These are phyloP conservation scores for Scedosporium dehoogii DNA, from an alignment of 2,329 filamentous ascomycete species.

Conservation along the genomic window DNA sequence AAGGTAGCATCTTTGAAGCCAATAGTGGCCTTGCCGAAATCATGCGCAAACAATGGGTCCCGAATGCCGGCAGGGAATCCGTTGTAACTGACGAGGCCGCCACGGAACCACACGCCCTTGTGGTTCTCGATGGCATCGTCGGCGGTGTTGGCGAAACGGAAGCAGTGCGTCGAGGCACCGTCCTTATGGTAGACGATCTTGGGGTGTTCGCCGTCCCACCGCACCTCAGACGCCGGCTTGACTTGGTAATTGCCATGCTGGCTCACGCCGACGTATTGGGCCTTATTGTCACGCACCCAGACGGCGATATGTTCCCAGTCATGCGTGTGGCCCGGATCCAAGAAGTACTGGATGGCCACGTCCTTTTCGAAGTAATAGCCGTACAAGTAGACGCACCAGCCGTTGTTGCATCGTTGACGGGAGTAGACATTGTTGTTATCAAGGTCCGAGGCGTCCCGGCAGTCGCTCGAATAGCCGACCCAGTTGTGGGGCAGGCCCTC, in stretches of 20 bases:
- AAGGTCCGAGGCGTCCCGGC: constrained; percentile 23
- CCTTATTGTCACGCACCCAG: constrained; percentile 18
- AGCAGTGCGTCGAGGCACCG: constrained; percentile 21
- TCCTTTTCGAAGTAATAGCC: constrained; percentile 39
- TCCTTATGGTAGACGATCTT: constrained; percentile 31
- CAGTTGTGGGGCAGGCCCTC: constrained; percentile 20
- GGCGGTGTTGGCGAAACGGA: constrained; percentile 19
- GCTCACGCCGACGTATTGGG: constrained; percentile 20
- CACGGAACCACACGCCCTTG: constrained; percentile 23
- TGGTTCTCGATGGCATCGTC: constrained; percentile 22
- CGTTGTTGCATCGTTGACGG: constrained; percentile 31
- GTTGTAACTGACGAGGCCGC: constrained; percentile 19
- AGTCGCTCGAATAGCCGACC: constrained; percentile 17
- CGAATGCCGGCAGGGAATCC: constrained; percentile 17
- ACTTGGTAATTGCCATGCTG: constrained; percentile 22
- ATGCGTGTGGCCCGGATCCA: constrained; percentile 25
- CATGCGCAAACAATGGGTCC: constrained; percentile 8
- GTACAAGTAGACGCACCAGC: constrained; percentile 33
- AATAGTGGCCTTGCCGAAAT: constrained; percentile 11
- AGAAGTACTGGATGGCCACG: constrained; percentile 18
- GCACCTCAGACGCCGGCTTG: constrained; percentile 14
- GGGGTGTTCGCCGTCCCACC: constrained; percentile 20
- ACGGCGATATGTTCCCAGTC: constrained; percentile 27
- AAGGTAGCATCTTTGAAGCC: constrained; percentile 9
- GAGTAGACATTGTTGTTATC: constrained; percentile 31